A percentile compares a stretch with the other conserved stretches of the same genome.
These are phyloP conservation scores for Wickerhamiella occidentalis DNA, from an alignment of 805 yeast species.

Conservation along the genomic window DNA sequence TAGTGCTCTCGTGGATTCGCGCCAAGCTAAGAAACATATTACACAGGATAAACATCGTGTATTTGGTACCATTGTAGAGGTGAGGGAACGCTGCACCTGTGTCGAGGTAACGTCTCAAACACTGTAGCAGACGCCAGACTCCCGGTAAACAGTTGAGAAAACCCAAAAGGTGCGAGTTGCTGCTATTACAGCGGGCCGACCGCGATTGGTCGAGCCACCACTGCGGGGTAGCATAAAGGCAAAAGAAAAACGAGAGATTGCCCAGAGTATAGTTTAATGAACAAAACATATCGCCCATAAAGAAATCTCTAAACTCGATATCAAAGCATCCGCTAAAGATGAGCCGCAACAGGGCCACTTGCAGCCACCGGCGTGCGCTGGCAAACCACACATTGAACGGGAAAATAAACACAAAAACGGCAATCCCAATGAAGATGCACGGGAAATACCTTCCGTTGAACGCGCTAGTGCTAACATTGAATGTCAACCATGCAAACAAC, in stretches of 20 bases:
- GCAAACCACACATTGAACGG: constrained; percentile 50
- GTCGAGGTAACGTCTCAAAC: constrained; percentile 81
- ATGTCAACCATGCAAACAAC: constrained; percentile 64
- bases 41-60: constrained; percentile 51
- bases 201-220: constrained; percentile 37
- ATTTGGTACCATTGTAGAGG: constrained; percentile 76
- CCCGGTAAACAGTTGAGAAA: constrained; percentile 76
- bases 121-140: constrained; percentile 82
- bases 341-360: constrained; percentile 58
- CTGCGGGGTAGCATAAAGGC: constrained; percentile 53
- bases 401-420: constrained; percentile 38
- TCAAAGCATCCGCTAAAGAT: constrained; percentile 78
- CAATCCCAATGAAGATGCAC: constrained; percentile 53
- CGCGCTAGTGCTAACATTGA: constrained; percentile 48
- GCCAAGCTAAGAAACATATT: constrained; percentile 65
- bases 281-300: constrained; percentile 81
- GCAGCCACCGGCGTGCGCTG: constrained; percentile 67
- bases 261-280: constrained; percentile 81
- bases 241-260: constrained; percentile 72
- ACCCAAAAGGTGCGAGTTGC: constrained; percentile 66
- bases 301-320: constrained; percentile 90
- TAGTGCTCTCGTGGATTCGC: constrained; percentile 44
- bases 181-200: constrained; percentile 54
- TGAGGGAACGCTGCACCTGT: constrained; percentile 96
- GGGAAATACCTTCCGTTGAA: constrained; percentile 64